These are phyloP conservation scores for Ophiostoma quercus DNA, from an alignment of 2,329 filamentous ascomycete genomes.

Conservation along the genomic window DNA sequence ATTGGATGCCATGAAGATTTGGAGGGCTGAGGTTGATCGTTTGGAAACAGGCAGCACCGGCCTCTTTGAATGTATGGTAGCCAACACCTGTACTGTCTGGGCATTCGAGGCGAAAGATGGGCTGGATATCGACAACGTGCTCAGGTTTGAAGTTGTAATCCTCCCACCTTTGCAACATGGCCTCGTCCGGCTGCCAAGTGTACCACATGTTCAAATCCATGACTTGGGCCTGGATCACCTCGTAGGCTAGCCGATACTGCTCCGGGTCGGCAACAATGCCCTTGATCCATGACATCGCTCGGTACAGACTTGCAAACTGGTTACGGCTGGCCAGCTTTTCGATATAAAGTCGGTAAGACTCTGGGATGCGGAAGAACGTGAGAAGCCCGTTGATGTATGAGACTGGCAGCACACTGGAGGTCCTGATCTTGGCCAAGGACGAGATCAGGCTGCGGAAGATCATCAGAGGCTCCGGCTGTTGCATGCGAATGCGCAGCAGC, in stretches of 20 bases:
- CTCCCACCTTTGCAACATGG: slow-evolving; percentile 27
- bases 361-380: slow-evolving; percentile 19
- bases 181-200: slow-evolving; percentile 28
- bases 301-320: slow-evolving; percentile 20
- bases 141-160: slow-evolving; percentile 23
- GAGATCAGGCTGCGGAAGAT: slow-evolving; percentile 20
- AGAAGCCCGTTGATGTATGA: slow-evolving; percentile 25
- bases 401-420: slow-evolving; percentile 21
- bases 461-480: slow-evolving; percentile 17
- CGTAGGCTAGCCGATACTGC: slow-evolving; percentile 37
- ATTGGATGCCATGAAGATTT: slow-evolving; percentile 20
- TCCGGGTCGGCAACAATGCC: slow-evolving; percentile 29
- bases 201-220: slow-evolving; percentile 25
- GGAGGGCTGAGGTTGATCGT: slow-evolving; percentile 20
- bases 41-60: slow-evolving; percentile 25
- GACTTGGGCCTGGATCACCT: slow-evolving; percentile 24
- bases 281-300: slow-evolving; percentile 19
- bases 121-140: slow-evolving; percentile 24
- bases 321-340: slow-evolving; percentile 5
- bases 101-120: slow-evolving; percentile 29
- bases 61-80: slow-evolving; percentile 25
- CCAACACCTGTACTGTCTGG: slow-evolving; percentile 26
- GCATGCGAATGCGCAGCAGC: slow-evolving; percentile 18
- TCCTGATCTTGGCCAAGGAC: slow-evolving; percentile 14
- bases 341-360: slow-evolving; percentile 14